phyloP scores from a whole-genome alignment of 2,329 filamentous ascomycete species.

The Phialophora macrospora region DNA sequence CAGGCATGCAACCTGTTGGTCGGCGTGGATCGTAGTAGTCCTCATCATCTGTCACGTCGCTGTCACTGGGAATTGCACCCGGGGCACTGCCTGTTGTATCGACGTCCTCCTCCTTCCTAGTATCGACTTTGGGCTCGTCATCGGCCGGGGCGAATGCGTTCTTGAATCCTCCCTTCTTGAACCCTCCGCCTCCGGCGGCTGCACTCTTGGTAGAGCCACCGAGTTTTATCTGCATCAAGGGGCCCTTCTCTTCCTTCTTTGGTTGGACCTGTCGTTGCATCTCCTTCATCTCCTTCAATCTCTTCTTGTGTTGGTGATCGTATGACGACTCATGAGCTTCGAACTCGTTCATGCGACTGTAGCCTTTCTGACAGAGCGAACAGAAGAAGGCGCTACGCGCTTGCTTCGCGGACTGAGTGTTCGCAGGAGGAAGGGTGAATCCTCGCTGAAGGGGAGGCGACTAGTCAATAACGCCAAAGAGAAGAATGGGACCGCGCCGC shows the following conservation, averaged over 20 bases:
- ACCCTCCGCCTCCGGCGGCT: slow-evolving; percentile 49
- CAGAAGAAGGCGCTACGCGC: slow-evolving; percentile 82
- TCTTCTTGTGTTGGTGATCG: slow-evolving; percentile 91
- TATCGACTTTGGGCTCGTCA: slow-evolving; percentile 41
- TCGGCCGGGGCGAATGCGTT: slow-evolving; percentile 62
- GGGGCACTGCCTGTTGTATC: slow-evolving; percentile 43
- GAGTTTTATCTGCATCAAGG: slow-evolving; percentile 46
- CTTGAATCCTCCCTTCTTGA: slow-evolving; percentile 86
- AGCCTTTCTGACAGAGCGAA: slow-evolving; percentile 89
- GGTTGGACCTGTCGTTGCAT: slow-evolving; percentile 46
- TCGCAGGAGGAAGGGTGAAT: slow-evolving; percentile 53
- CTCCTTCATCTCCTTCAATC: slow-evolving; percentile 54
- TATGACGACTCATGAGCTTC: slow-evolving; percentile 93
- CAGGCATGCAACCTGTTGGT: slow-evolving; percentile 56
- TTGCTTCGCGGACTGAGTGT: slow-evolving; percentile 70
- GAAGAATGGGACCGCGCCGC: background rate
- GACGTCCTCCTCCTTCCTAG: slow-evolving; percentile 52
- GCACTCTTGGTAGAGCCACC: slow-evolving; percentile 45
- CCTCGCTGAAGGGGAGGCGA: slow-evolving; percentile 29
- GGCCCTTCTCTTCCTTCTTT: slow-evolving; percentile 51
- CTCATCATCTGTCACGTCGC: slow-evolving; percentile 69
- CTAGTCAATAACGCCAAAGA: slow-evolving; percentile 33
- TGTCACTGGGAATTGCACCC: slow-evolving; percentile 61
- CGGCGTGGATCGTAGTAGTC: slow-evolving; percentile 59
- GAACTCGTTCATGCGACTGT: slow-evolving; percentile 93